Conservation (phyloP, 257 asterid genomes). For the Gynochthodes officinalis region DNA sequence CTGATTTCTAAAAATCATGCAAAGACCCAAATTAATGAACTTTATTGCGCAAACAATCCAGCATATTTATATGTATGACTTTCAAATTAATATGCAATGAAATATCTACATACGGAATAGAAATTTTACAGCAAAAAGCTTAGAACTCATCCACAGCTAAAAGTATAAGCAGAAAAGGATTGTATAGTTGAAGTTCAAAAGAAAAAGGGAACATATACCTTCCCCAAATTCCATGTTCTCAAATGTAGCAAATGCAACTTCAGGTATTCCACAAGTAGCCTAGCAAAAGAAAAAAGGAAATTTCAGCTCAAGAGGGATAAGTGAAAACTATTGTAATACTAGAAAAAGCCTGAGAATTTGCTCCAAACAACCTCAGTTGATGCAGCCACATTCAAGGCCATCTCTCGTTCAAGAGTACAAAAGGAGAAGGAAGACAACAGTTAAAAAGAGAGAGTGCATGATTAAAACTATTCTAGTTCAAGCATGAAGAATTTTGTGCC, state of each 20-base stretch:
- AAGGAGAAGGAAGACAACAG: slow-evolving; percentile 5
- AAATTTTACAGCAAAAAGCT: not conserved
- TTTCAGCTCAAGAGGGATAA: slow-evolving; percentile 10
- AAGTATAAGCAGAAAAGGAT: not conserved
- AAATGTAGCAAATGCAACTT: slow-evolving; percentile 81
- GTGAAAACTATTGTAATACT: slow-evolving; percentile 9
- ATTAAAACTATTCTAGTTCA: not conserved
- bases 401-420: not conserved
- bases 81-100: not conserved
- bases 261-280: slow-evolving; percentile 99
- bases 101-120: too few relatives aligned
- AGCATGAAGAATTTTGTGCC: not conserved
- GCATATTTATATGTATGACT: not conserved
- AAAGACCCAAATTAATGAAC: not conserved
- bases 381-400: not conserved
- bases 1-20: not conserved
- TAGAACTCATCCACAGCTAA: not conserved
- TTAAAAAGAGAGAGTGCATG: not conserved
- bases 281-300: slow-evolving; percentile 29
- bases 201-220: slow-evolving; percentile 44
- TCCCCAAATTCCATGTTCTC: slow-evolving; percentile 99
- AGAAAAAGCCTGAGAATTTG: not conserved
- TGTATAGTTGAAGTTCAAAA: slow-evolving; percentile 11
- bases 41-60: not conserved
- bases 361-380: not conserved